phyloP scores from a whole-genome alignment of 805 yeast species.

The Kluyveromyces wickerhamii region DNA sequence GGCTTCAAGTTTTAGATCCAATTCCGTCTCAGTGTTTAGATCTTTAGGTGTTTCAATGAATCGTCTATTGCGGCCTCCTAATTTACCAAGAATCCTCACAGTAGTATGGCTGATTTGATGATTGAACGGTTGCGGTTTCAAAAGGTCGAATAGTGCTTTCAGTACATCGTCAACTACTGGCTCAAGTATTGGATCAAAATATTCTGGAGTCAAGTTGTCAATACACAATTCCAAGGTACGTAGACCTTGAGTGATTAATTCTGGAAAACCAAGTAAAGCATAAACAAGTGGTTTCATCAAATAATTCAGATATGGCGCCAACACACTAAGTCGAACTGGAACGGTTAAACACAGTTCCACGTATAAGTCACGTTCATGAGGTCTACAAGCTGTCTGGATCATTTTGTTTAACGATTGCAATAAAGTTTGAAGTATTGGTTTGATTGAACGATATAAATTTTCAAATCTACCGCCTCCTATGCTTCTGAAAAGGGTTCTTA shows the following conservation, averaged over 20 bases:
- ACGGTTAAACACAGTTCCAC: slow-evolving; percentile 93
- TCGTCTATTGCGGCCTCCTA: slow-evolving; percentile 92
- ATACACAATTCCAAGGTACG: slow-evolving; percentile 93
- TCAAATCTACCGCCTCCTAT: slow-evolving; percentile 98
- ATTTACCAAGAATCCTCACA: slow-evolving; percentile 82
- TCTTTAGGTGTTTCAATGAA: slow-evolving; percentile 72
- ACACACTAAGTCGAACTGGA: slow-evolving; percentile 86
- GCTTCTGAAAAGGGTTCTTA: slow-evolving; percentile 83
- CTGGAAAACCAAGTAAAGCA: slow-evolving; percentile 86
- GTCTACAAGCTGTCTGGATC: slow-evolving; percentile 73
- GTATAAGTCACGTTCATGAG: slow-evolving; percentile 87
- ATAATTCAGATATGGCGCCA: slow-evolving; percentile 86
- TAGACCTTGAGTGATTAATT: slow-evolving; percentile 87
- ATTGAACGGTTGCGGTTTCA: slow-evolving; percentile 87
- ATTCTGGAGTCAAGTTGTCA: slow-evolving; percentile 91
- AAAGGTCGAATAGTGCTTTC: slow-evolving; percentile 85
- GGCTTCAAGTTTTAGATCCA: slow-evolving; percentile 67
- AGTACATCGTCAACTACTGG: slow-evolving; percentile 93
- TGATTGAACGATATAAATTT: slow-evolving; percentile 80
- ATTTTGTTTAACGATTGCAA: slow-evolving; percentile 79
- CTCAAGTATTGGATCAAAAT: slow-evolving; percentile 93
- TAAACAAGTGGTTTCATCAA: slow-evolving; percentile 86
- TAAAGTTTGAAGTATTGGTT: slow-evolving; percentile 82
- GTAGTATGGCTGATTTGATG: slow-evolving; percentile 96
- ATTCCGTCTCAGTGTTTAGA: slow-evolving; percentile 41